These are phyloP conservation scores for Malania oleifera DNA, from an alignment of 164 flowering plant genomes.

Conservation along the genomic window DNA sequence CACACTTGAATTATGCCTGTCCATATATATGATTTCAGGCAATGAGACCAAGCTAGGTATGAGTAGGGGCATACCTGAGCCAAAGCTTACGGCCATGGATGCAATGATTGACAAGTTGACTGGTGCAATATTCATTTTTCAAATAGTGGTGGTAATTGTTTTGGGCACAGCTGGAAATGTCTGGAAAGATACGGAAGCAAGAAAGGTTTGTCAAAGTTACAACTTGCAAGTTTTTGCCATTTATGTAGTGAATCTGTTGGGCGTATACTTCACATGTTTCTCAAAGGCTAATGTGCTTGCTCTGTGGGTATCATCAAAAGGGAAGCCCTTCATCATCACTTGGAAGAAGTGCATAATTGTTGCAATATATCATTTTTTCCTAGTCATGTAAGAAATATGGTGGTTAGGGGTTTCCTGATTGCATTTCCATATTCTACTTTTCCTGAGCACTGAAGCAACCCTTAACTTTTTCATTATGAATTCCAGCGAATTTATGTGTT, in stretches of 20 bases:
- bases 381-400: too few species aligned
- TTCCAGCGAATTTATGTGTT: too few species aligned
- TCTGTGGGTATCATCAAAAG: too few species aligned
- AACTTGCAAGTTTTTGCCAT: slow-evolving; percentile 1
- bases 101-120: slow-evolving; percentile 99
- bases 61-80: slow-evolving; percentile 95
- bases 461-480: too few species aligned
- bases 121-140: slow-evolving; percentile 95
- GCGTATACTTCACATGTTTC: not conserved
- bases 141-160: slow-evolving; percentile 92
- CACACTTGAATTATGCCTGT: too few species aligned
- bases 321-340: too few species aligned
- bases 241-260: not conserved
- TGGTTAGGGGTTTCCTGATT: too few species aligned
- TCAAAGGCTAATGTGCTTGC: too few species aligned
- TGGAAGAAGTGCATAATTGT: not conserved
- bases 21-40: too few species aligned
- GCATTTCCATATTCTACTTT: too few species aligned
- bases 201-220: slow-evolving; percentile 66
- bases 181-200: slow-evolving; percentile 97
- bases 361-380: too few species aligned
- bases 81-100: slow-evolving; percentile 94
- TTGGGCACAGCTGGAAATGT: slow-evolving; percentile 93
- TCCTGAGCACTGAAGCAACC: too few species aligned
- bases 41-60: slow-evolving; percentile 97